phyloP scores from a whole-genome alignment of 2,329 filamentous ascomycete genomes.

The Orbilia blumenaviensis region DNA sequence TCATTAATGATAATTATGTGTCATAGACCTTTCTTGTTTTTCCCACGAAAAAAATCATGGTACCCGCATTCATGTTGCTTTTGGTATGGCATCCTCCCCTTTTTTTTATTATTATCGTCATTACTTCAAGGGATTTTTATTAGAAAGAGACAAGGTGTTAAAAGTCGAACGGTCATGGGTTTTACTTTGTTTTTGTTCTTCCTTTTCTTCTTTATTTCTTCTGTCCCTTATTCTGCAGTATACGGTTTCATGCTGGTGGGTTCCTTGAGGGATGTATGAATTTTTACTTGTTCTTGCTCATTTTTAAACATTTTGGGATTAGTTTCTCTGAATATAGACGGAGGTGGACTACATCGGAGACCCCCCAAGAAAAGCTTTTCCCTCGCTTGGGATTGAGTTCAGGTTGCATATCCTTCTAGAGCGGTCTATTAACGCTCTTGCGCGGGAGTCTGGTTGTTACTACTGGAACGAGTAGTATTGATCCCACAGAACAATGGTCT shows the following conservation, averaged over 20 bases:
- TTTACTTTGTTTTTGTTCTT: not conserved
- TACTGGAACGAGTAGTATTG: too few relatives aligned
- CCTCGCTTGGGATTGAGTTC: not conserved
- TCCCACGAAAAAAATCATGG: not conserved
- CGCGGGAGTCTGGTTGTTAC: too few relatives aligned
- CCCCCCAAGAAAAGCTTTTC: not conserved
- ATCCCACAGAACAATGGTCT: too few relatives aligned
- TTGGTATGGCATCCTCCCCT: not conserved
- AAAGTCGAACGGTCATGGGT: not conserved
- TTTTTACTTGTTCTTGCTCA: not conserved
- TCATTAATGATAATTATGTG: constrained; percentile 44
- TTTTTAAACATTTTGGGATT: not conserved
- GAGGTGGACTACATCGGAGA: not conserved
- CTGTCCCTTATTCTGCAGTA: not conserved
- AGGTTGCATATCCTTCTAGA: not conserved
- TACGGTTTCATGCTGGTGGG: too few relatives aligned
- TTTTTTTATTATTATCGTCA: too few relatives aligned
- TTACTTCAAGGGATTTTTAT: constrained; percentile 1
- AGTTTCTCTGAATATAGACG: not conserved
- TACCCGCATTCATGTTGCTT: not conserved
- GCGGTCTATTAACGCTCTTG: not conserved
- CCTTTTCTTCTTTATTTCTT: not conserved
- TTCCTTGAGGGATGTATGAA: too few relatives aligned
- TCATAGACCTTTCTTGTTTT: constrained; percentile 19
- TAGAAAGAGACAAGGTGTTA: not conserved